phyloP scores from a whole-genome alignment of 768 basidiomycete genomes.

The Rossbeevera mucosa region DNA sequence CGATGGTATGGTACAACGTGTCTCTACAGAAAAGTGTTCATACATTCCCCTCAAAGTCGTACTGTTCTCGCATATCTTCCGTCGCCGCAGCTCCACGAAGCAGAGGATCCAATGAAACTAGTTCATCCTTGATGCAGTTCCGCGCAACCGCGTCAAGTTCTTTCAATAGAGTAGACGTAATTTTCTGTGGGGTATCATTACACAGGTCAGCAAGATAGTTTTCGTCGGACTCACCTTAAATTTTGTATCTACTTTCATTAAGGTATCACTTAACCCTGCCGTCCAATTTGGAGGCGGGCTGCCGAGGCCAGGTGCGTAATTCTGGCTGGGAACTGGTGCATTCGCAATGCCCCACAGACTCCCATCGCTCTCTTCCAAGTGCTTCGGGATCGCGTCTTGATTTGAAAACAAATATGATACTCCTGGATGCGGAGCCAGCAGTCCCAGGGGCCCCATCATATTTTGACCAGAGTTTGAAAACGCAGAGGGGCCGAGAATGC shows the following conservation, averaged over 20 bases:
- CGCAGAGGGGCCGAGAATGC: slow-evolving; percentile 78
- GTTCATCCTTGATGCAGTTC: slow-evolving; percentile 75
- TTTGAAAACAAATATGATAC: slow-evolving; percentile 68
- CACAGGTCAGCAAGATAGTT: neutral
- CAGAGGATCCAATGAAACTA: slow-evolving; percentile 76
- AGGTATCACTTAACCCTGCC: slow-evolving; percentile 59
- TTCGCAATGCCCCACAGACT: slow-evolving; percentile 76
- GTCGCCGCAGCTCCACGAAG: slow-evolving; percentile 51
- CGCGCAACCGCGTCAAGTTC: slow-evolving; percentile 82
- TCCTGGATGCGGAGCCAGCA: slow-evolving; percentile 74
- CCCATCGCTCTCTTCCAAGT: slow-evolving; percentile 40
- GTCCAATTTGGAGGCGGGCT: slow-evolving; percentile 63
- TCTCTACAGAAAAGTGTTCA: slow-evolving; percentile 17
- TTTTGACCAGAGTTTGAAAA: slow-evolving; percentile 66
- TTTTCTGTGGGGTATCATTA: slow-evolving; percentile 55
- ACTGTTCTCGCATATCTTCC: slow-evolving; percentile 37
- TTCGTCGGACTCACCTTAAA: slow-evolving; percentile 58
- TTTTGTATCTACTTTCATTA: slow-evolving; percentile 77
- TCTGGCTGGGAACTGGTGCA: slow-evolving; percentile 29
- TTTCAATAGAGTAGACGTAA: slow-evolving; percentile 71
- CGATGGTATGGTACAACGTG: slow-evolving; percentile 22
- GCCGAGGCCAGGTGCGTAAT: slow-evolving; percentile 33
- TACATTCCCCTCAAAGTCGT: slow-evolving; percentile 41
- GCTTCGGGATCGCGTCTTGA: slow-evolving; percentile 36
- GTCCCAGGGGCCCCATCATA: slow-evolving; percentile 71